These are phyloP conservation scores for Amaranthus cruentus DNA, from an alignment of 148 eudicot genomes.

Conservation along the genomic window DNA sequence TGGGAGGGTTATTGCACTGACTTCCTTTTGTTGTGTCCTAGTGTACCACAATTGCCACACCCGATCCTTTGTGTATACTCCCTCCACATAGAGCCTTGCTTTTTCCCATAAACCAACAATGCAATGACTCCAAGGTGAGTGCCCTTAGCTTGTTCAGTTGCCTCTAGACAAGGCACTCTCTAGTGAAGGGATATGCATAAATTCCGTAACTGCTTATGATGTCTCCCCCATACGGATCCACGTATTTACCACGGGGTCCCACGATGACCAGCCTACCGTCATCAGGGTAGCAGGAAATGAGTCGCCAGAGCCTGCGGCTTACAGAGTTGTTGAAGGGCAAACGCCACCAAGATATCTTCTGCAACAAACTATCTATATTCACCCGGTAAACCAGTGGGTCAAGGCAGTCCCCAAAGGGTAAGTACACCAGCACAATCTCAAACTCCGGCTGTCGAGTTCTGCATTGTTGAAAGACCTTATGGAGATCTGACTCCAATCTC, in stretches of 20 bases:
- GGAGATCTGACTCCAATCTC: too few species aligned
- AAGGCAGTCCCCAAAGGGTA: not conserved
- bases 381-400: too few species aligned
- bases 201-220: not conserved
- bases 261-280: conserved; percentile 12
- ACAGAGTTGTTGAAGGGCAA: not conserved
- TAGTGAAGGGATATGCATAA: conserved; percentile 3
- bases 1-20: too few species aligned
- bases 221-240: not conserved
- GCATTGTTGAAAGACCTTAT: not conserved
- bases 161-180: not conserved
- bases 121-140: conserved; percentile 13
- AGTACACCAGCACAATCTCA: conserved; percentile 1
- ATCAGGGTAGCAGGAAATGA: not conserved
- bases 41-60: too few species aligned
- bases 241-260: not conserved
- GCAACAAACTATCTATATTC: too few species aligned
- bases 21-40: too few species aligned
- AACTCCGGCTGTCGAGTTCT: not conserved
- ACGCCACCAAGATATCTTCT: too few species aligned
- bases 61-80: too few species aligned
- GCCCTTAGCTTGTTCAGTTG: not conserved
- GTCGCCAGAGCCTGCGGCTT: not conserved
- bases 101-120: too few species aligned
- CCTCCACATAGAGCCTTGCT: too few species aligned